phyloP scores from a whole-genome alignment of 495 filamentous ascomycete species.

The Aspergillus panamensis region DNA sequence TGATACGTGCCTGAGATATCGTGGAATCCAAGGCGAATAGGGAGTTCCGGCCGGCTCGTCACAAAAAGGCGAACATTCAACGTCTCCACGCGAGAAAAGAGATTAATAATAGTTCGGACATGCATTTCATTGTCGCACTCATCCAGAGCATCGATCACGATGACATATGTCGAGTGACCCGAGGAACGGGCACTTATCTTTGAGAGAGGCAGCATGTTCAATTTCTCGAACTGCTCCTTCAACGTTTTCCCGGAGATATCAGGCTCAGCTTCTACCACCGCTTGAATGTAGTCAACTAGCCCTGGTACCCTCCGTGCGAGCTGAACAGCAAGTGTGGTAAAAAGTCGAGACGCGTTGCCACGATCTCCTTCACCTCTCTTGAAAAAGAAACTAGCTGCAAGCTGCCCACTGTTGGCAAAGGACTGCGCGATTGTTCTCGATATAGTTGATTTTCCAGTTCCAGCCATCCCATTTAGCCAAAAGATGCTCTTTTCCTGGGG shows the following conservation, averaged over 20 bases:
- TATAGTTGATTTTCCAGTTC: conserved; percentile 39
- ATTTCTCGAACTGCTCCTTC: conserved; percentile 44
- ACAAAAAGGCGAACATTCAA: conserved; percentile 27
- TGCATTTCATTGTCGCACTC: too few relatives aligned
- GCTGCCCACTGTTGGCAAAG: neutral
- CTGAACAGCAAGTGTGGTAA: conserved; percentile 44
- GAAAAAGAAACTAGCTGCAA: conserved; percentile 42
- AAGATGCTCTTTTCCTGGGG: neutral
- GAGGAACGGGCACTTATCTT: neutral
- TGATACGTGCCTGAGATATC: conserved; percentile 9
- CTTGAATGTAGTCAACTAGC: conserved; percentile 28
- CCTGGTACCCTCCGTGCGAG: too few relatives aligned
- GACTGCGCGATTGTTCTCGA: conserved; percentile 20
- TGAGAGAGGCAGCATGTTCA: conserved; percentile 37
- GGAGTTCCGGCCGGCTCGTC: conserved; percentile 44
- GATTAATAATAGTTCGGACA: too few relatives aligned
- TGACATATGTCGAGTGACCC: conserved; percentile 13
- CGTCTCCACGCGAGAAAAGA: too few relatives aligned
- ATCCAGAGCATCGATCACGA: conserved; percentile 51
- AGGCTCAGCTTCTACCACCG: conserved; percentile 32
- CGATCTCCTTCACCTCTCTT: conserved; percentile 43
- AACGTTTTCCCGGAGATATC: conserved; percentile 31
- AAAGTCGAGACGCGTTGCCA: conserved; percentile 33
- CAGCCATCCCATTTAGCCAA: conserved; percentile 19
- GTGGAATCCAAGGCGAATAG: conserved; percentile 33